Evolutionary conservation across 1,284 basidiomycete genomes (phyloP), one percentile per base, ranked within the genome.

Genomic region (Rhodotorula glutinis): DNA sequence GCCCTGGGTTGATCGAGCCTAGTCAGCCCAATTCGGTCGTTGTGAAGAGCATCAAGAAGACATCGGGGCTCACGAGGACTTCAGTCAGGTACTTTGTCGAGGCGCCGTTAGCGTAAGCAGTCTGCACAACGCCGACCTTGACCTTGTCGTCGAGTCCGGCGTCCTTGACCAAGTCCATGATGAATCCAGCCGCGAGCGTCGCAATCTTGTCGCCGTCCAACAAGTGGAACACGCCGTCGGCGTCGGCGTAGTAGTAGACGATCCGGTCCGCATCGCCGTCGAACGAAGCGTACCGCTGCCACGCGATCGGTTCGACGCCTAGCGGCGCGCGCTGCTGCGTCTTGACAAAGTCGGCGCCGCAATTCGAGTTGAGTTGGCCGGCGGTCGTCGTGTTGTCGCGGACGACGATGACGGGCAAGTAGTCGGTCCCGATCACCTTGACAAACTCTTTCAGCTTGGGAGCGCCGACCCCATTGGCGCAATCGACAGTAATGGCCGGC

Each of bases 141-240:
- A 96, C 88, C 77, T 88, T 86, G 69, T 94, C 80, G 44, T 88
- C 87, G 53, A 97, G 81, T 33, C 90, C 91, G 40, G 92, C 86
- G 52, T 86, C 84, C 77, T 88, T 90, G 71, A 96, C 90, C 16
- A 96, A 85, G 69, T 94, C 92, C 33, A 90, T 88, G 68, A 99
- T 88, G 81, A 95, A 98, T 54, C 91, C 88, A 5, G 95, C 92
- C 9, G 92, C 91, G 29, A 99, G 84, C 1, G 90, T 88, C 8
- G 95, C 92, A 70, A 98, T 98, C 84, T 98, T 98, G 82, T 99
- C 96, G 8, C 96, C 96, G 77, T 99, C 96, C 52, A 99, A 84
- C 84, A 99, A 86, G 72, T 87, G 88, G 83, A 98, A 99, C n/a
- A 71, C 75, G 21, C 74, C 73, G n/a, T 75, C 73, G 11, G 76